phyloP scores from a whole-genome alignment of 805 yeast genomes.

The Saccharomycopsis amapae region DNA sequence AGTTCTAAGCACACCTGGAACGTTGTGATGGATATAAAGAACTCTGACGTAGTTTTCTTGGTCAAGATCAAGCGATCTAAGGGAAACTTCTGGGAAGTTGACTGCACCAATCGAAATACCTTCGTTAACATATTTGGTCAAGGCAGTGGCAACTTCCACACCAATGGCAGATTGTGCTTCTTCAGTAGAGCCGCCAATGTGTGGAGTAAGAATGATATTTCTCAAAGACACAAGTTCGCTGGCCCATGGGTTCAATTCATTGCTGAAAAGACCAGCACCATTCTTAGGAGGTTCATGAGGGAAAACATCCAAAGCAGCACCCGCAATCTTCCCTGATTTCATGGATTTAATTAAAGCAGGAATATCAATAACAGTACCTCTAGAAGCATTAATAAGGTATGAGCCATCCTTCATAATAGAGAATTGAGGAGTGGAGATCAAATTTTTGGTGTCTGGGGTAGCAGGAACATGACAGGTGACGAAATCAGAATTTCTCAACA shows the following conservation, averaged over 20 bases:
- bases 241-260: constrained; percentile 74
- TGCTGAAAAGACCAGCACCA: constrained; percentile 72
- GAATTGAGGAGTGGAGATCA: constrained; percentile 84
- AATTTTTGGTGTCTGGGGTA: constrained; percentile 82
- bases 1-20: constrained; percentile 96
- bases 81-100: constrained; percentile 96
- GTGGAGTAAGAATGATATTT: constrained; percentile 91
- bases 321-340: constrained; percentile 90
- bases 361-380: constrained; percentile 97
- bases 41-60: constrained; percentile 89
- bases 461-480: constrained; percentile 94
- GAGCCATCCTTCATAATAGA: constrained; percentile 96
- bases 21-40: constrained; percentile 92
- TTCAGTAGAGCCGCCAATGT: constrained; percentile 98
- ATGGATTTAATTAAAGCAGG: constrained; percentile 89
- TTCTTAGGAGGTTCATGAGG: constrained; percentile 97
- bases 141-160: constrained; percentile 82
- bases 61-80: constrained; percentile 81
- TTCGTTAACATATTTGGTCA: constrained; percentile 89
- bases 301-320: constrained; percentile 94
- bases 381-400: constrained; percentile 88
- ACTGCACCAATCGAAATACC: constrained; percentile 94
- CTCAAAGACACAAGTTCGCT: constrained; percentile 73
- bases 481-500: constrained; percentile 76
- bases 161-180: constrained; percentile 99